Conservation (phyloP, 345 rosid species). For the Eucalyptus dawsonii region DNA sequence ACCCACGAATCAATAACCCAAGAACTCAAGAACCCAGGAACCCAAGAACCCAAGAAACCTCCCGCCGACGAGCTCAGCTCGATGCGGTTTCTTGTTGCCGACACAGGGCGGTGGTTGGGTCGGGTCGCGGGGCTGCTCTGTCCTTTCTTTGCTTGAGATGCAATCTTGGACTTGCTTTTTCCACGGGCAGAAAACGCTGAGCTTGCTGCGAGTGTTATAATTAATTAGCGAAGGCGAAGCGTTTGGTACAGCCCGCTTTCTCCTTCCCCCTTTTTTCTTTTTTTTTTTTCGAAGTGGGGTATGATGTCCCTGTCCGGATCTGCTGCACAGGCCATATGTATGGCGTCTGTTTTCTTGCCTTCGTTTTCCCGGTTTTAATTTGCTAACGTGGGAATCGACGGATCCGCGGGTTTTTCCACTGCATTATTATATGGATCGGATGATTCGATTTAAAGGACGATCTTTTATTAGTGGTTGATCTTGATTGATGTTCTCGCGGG, state of each 20-base stretch:
- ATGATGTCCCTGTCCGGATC: conserved; percentile 7
- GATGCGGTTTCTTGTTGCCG: not conserved
- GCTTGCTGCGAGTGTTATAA: not conserved
- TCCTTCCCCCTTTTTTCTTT: not conserved
- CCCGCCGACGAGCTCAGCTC: not conserved
- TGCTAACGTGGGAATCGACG: not conserved
- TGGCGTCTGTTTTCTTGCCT: not conserved
- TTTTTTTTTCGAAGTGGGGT: not conserved
- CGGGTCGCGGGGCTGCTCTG: not conserved
- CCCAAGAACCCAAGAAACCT: not conserved
- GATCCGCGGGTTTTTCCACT: not conserved
- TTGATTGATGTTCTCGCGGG: not conserved
- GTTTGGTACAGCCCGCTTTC: not conserved
- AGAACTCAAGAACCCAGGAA: not conserved
- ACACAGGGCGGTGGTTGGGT: not conserved
- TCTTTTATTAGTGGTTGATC: not conserved
- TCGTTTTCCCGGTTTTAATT: not conserved
- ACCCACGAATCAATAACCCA: not conserved
- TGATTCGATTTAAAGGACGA: not conserved
- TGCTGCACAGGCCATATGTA: not conserved
- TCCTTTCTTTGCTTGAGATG: not conserved
- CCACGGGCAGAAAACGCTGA: not conserved
- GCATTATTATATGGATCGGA: not conserved
- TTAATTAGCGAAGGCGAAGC: not conserved
- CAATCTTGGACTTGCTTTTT: not conserved